Evolutionary conservation across 2,329 filamentous ascomycete species (phyloP).

Genomic region (Aspergillus viridinutans): DNA sequence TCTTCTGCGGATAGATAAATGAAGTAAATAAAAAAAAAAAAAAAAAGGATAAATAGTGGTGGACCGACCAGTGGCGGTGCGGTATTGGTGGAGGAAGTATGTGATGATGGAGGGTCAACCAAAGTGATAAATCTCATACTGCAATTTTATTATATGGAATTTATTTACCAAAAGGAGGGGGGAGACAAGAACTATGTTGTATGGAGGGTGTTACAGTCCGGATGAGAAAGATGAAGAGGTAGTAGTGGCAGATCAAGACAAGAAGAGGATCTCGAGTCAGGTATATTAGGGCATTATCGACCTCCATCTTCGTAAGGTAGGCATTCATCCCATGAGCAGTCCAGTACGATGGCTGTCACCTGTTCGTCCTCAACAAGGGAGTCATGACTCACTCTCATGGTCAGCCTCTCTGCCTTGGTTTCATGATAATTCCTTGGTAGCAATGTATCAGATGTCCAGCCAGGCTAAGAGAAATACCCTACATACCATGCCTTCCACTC

Average conservation of each 20-base stretch:
- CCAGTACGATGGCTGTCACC: slow-evolving; percentile 23
- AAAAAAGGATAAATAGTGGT: not conserved
- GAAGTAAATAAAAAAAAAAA: not conserved
- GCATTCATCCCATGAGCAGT: slow-evolving; percentile 23
- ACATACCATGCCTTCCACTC: slow-evolving; percentile 5
- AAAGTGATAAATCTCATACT: not conserved
- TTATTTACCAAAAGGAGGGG: not conserved
- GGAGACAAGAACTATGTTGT: not conserved
- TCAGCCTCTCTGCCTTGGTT: slow-evolving; percentile 7
- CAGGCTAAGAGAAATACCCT: slow-evolving; percentile 15
- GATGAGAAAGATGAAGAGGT: slow-evolving; percentile 6
- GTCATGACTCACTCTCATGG: slow-evolving; percentile 21
- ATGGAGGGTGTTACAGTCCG: slow-evolving; percentile 24
- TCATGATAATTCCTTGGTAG: not conserved
- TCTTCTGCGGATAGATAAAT: slow-evolving; percentile 1
- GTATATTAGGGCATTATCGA: slow-evolving; percentile 9
- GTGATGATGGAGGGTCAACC: slow-evolving; percentile 11
- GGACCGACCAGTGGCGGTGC: not conserved
- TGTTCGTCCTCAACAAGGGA: slow-evolving; percentile 13
- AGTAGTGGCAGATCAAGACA: not conserved
- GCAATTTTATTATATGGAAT: not conserved
- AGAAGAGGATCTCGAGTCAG: not conserved
- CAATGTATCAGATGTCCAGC: slow-evolving; percentile 20
- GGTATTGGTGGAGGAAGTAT: slow-evolving; percentile 2
- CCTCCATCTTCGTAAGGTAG: not conserved